These are phyloP conservation scores for Tilletia caries DNA, from an alignment of 1,284 basidiomycete genomes.

Conservation along the genomic window DNA sequence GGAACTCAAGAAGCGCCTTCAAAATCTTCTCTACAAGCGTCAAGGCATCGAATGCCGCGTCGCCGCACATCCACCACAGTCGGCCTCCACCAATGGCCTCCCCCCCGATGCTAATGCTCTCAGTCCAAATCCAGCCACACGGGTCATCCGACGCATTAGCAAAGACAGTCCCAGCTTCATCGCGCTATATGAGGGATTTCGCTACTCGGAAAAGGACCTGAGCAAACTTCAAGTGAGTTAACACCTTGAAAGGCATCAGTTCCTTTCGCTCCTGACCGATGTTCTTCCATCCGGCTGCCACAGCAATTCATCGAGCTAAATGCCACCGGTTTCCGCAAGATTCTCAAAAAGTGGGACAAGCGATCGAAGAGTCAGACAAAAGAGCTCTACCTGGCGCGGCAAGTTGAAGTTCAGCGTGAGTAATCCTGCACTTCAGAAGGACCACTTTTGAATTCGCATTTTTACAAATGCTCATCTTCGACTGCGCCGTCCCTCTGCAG, in stretches of 20 bases:
- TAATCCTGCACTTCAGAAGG: slow-evolving; percentile 61
- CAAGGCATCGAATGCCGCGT: slow-evolving; percentile 56
- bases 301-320: slow-evolving; percentile 98
- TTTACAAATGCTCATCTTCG: too few relatives aligned
- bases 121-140: slow-evolving; percentile 16
- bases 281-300: slow-evolving; percentile 2
- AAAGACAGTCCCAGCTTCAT: slow-evolving; percentile 49
- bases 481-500: too few relatives aligned
- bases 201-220: slow-evolving; percentile 90
- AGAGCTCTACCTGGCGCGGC: slow-evolving; percentile 90
- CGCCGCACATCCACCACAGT: slow-evolving; percentile 11
- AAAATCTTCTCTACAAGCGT: slow-evolving; percentile 89
- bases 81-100: not conserved
- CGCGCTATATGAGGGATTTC: slow-evolving; percentile 89
- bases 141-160: slow-evolving; percentile 37
- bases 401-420: slow-evolving; percentile 90
- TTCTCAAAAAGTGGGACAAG: slow-evolving; percentile 99
- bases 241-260: not conserved
- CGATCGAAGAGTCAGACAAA: slow-evolving; percentile 88
- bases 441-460: too few relatives aligned
- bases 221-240: slow-evolving; percentile 66
- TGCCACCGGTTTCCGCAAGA: slow-evolving; percentile 94
- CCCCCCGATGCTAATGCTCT: not conserved
- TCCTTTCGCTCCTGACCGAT: not conserved
- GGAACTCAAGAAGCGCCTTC: slow-evolving; percentile 79